Evolutionary conservation across 2,329 filamentous ascomycete species (phyloP).

Genomic region (Alternaria sp.): DNA sequence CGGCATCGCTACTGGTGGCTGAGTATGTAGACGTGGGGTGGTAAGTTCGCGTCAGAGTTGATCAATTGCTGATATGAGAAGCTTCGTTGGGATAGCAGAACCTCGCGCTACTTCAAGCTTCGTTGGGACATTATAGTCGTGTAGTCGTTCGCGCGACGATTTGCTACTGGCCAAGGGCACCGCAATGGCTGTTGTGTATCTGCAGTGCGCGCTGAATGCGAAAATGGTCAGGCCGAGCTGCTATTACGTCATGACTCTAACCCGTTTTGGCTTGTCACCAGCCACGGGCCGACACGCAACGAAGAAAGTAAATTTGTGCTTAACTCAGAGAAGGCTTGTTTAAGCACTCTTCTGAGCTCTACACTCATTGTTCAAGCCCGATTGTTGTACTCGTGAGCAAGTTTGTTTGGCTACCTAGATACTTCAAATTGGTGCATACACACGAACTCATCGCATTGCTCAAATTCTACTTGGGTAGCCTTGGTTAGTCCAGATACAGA

Average conservation of each 20-base stretch:
- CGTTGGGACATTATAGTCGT: neutral
- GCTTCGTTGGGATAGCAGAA: neutral
- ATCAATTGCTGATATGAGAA: neutral
- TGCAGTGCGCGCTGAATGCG: neutral
- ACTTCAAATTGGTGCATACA: neutral
- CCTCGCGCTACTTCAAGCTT: neutral
- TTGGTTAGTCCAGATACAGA: neutral
- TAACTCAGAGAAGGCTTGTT: neutral
- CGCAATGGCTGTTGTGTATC: neutral
- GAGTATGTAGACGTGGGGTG: neutral
- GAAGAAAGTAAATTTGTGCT: neutral
- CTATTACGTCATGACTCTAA: neutral
- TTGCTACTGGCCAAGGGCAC: neutral
- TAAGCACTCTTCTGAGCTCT: neutral
- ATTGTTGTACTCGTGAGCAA: neutral
- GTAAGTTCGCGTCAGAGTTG: neutral
- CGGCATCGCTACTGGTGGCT: conserved; percentile 25
- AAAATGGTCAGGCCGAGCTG: neutral
- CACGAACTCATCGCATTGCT: neutral
- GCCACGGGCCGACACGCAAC: neutral
- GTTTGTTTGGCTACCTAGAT: neutral
- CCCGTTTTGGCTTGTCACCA: neutral
- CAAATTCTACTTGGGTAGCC: neutral
- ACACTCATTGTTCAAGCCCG: neutral
- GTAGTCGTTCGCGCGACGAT: neutral